Percentiles rank a stretch among this genome's conserved stretches.
These are phyloP conservation scores for Colletotrichum neosansevieriae DNA, from an alignment of 2,329 filamentous ascomycete species.

Conservation along the genomic window DNA sequence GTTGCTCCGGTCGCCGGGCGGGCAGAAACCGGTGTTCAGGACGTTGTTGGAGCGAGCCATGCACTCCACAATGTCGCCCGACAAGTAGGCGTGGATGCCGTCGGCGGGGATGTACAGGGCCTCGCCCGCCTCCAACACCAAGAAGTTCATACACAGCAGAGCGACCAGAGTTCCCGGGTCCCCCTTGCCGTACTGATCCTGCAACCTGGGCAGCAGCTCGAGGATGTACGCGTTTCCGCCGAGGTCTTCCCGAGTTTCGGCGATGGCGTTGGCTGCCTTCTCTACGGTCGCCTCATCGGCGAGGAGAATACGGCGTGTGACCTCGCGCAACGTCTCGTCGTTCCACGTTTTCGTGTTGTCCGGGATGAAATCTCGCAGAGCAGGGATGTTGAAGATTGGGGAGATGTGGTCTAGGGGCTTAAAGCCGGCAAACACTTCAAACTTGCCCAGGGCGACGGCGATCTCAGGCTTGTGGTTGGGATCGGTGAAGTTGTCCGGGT, in stretches of 20 bases:
- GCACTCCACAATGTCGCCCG: constrained; percentile 81
- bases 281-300: constrained; percentile 65
- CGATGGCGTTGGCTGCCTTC: constrained; percentile 64
- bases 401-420: constrained; percentile 74
- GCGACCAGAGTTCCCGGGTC: constrained; percentile 79
- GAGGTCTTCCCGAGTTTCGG: constrained; percentile 60
- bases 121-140: constrained; percentile 74
- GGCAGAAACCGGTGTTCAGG: constrained; percentile 80
- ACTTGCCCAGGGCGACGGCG: constrained; percentile 76
- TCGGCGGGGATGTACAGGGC: constrained; percentile 79
- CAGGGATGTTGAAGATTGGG: constrained; percentile 66
- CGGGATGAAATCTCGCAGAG: constrained; percentile 66
- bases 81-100: constrained; percentile 79
- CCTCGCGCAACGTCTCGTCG: constrained; percentile 67
- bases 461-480: constrained; percentile 86
- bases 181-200: constrained; percentile 70
- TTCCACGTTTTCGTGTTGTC: constrained; percentile 60
- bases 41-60: constrained; percentile 84
- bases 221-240: constrained; percentile 68
- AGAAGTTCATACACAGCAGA: constrained; percentile 79
- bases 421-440: constrained; percentile 82
- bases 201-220: constrained; percentile 73
- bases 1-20: constrained; percentile 71
- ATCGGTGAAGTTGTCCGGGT: constrained; percentile 77
- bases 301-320: constrained; percentile 67